Base-by-base conservation (phyloP, 805 yeast genomes). In the Blastobotrys peoriensis region DNA sequence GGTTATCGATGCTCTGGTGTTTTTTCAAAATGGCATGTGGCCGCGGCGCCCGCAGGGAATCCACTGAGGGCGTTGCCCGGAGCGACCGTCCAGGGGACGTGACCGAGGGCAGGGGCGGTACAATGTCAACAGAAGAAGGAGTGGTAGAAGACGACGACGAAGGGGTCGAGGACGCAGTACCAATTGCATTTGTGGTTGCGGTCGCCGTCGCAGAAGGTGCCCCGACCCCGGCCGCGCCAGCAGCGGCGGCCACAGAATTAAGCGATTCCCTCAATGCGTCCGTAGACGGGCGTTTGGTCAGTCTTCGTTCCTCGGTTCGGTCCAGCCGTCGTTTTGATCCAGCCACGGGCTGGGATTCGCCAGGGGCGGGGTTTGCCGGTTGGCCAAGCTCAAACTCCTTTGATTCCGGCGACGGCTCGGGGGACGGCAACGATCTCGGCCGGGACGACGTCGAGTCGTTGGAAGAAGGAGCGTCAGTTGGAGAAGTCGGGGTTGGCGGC, bases 401-500 rank as follows among this genome's bases (percentile, higher is more conserved):
- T 2, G 48, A 20, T 28, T 45, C 40, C 5, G 49, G 50, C 3
- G 51, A 47, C n/a, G 51, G 48, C 17, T 45, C 49, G 13, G 51
- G 51, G 3, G 51, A 47, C 4, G 51, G 49, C 21, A 43, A 38
- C 8, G 40, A 25, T 18, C 45, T 28, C 8, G 45, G 45, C 16
- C 36, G 34, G 13, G 22, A n/a, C 13, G 40, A 15, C 16, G 28
- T n/a, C 4, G 28, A 37, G 10, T 5, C 23, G 8, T 37, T 16
- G 15, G 33, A 16, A n/a, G 20, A 20, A n/a, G 40, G 33, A 20
- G 40, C 28, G 33, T 22, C 16, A 17, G 34, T 27, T 10, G 49
- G 49, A 16, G 49, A 45, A 4, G 45, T 45, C 5, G 49, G 52
- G 16, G 51, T 48, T 9, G 51, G 49, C 15, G 51, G 51, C 15